A percentile compares a stretch with the other conserved stretches of the same genome.
phyloP scores from a whole-genome alignment of 202 grass and related monocot species.

The Zoysia matrella region DNA sequence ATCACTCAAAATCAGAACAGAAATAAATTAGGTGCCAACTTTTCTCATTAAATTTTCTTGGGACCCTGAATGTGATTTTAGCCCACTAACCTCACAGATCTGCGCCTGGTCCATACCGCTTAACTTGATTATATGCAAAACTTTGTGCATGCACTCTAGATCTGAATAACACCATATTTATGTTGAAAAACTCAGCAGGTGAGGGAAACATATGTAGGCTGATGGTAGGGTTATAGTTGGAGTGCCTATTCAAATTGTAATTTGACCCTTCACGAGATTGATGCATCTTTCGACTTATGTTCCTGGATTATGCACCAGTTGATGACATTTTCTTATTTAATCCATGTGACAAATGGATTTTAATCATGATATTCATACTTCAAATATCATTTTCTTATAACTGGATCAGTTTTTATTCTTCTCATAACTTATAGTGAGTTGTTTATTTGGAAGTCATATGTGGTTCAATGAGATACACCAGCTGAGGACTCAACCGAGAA shows the following conservation, averaged over 20 bases:
- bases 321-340: not conserved
- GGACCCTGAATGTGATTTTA: not conserved
- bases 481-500: not conserved
- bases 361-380: not conserved
- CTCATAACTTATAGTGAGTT: constrained; percentile 1
- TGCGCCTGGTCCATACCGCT: not conserved
- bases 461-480: not conserved
- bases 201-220: too few relatives aligned
- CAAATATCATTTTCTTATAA: not conserved
- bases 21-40: not conserved
- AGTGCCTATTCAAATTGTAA: constrained; percentile 3
- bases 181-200: too few relatives aligned
- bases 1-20: not conserved
- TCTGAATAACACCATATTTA: not conserved
- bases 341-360: not conserved
- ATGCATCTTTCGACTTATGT: not conserved
- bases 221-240: not conserved
- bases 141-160: not conserved
- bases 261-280: not conserved
- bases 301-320: not conserved
- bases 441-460: constrained; percentile 12
- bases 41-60: not conserved
- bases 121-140: not conserved
- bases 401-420: not conserved
- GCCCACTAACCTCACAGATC: not conserved